phyloP scores from a whole-genome alignment of 2,329 filamentous ascomycete species.

The Ophiostoma ips region DNA sequence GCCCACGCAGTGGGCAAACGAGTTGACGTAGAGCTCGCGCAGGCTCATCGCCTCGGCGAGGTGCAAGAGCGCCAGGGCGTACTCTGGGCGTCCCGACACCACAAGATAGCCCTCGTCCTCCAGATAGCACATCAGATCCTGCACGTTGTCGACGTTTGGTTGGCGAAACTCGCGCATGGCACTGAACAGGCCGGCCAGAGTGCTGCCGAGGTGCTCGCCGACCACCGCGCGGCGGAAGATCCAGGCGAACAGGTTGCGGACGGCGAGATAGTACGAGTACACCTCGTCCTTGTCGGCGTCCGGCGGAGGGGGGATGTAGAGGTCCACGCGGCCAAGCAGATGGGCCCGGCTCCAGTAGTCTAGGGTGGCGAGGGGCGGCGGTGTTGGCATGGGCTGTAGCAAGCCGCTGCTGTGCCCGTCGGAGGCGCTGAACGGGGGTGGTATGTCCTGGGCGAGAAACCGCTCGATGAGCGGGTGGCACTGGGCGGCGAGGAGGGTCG shows the following conservation, averaged over 20 bases:
- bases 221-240: constrained; percentile 51
- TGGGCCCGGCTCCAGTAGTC: constrained; percentile 12
- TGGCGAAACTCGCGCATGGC: constrained; percentile 50
- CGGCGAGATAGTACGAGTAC: constrained; percentile 51
- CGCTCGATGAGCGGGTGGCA: constrained; percentile 47
- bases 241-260: constrained; percentile 65
- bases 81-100: constrained; percentile 49
- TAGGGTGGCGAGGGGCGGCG: constrained; percentile 15
- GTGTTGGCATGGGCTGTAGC: constrained; percentile 12
- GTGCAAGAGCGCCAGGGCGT: constrained; percentile 53
- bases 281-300: constrained; percentile 37
- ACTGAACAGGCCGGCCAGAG: constrained; percentile 50
- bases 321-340: constrained; percentile 29
- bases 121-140: constrained; percentile 51
- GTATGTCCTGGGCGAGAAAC: constrained; percentile 27
- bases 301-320: constrained; percentile 56
- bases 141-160: constrained; percentile 38
- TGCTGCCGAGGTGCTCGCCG: constrained; percentile 48
- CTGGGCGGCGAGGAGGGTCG: constrained; percentile 38
- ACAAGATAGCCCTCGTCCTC: constrained; percentile 57
- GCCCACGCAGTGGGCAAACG: constrained; percentile 65
- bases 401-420: constrained; percentile 2
- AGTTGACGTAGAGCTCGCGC: constrained; percentile 53
- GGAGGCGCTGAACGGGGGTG: constrained; percentile 5
- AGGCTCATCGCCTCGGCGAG: constrained; percentile 54